Percentiles rank a stretch among this genome's conserved stretches.
Evolutionary conservation across 305 asterid species (phyloP).

Genomic region (Fraxinus platypoda): DNA sequence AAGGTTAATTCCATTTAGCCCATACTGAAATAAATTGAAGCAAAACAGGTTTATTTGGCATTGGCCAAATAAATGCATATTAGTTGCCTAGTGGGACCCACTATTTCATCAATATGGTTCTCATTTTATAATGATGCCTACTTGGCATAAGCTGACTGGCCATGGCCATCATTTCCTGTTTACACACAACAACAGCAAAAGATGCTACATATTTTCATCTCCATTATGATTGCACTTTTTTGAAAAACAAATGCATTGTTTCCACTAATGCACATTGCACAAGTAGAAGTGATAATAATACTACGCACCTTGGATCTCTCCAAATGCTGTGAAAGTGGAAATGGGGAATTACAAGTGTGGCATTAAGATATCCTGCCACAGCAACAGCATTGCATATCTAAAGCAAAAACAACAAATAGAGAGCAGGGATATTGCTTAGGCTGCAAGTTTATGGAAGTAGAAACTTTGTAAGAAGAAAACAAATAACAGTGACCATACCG

Average conservation of each 20-base stretch:
- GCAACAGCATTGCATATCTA: conserved; percentile 99
- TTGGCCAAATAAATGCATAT: not conserved
- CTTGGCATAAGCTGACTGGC: not conserved
- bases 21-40: not conserved
- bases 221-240: not conserved
- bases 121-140: not conserved
- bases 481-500: conserved; percentile 41
- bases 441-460: not conserved
- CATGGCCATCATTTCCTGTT: not conserved
- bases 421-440: not conserved
- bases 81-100: not conserved
- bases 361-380: conserved; percentile 96
- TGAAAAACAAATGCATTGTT: not conserved
- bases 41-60: not conserved
- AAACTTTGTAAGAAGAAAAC: not conserved
- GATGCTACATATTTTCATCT: not conserved
- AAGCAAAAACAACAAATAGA: conserved; percentile 30
- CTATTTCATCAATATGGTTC: not conserved
- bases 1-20: not conserved
- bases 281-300: conserved; percentile 1
- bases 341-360: conserved; percentile 90
- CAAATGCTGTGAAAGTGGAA: conserved; percentile 98
- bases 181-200: not conserved
- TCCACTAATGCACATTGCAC: not conserved
- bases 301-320: conserved; percentile 89